Base-by-base conservation (phyloP, 768 basidiomycete genomes). In the Infundibulicybe gibba region DNA sequence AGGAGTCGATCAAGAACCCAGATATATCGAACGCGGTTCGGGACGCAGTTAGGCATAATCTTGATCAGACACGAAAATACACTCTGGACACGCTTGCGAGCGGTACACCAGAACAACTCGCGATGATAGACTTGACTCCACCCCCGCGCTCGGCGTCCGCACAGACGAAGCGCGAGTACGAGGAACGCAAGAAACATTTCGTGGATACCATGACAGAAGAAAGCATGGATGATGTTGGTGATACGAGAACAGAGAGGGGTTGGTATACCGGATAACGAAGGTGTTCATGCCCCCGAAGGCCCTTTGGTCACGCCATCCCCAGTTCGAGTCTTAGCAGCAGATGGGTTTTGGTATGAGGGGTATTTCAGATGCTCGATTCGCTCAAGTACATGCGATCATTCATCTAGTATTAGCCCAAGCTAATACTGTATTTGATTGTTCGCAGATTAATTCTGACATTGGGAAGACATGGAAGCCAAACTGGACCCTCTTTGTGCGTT, bases 401-500 rank as follows among this genome's bases (percentile, higher is more conserved):
- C 8, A 25, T 25, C 25, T 25, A 8, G 4, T 25, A 8, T 25
- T 8, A 8, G 25, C 25, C 25, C 25, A 8, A 25, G n/a, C 25
- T 25, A 25, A 25, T 25, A 8, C 8, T 8, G 25, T 8, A 8
- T 8, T 8, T 3, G 4, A 4, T 8, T 25, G 25, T 25, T 25
- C n/a, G 25, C 25, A 25, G 25, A 25, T 25, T 8, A 25, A 25
- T 3, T 25, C 25, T 25, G 25, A 25, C 8, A 50, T 60, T 3
- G 39, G 47, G 35, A 48, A 52, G 19, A 40, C 55, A 6, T 62
- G 61, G 61, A 61, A 56, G 41, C 54, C 61, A 20, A 63, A 62
- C 42, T 54, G 54, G 41, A 60, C 59, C 2, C 43, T 58, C 6
- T 49, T 58, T 21, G 60, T 57, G 49, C 6, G 15, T 42, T 32